Evolutionary conservation across 768 basidiomycete genomes (phyloP), one percentile per base, ranked within the genome.

Genomic region (Boletellus sp.): DNA sequence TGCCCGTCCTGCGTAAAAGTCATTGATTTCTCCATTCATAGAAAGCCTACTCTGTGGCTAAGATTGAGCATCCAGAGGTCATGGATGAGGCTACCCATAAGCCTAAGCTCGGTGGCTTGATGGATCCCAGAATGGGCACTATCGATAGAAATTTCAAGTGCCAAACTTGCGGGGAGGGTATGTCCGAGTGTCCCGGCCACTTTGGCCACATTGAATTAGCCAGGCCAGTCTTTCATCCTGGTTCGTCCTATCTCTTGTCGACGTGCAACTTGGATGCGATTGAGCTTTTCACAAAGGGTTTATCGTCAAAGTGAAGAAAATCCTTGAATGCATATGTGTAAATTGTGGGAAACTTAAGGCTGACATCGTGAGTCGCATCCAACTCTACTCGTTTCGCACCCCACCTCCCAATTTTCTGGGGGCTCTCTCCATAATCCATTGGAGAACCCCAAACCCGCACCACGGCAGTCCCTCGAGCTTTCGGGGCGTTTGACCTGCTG

Each of bases 101-200:
- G 64, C 90, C 91, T 22, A 97, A 96, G 74, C 75, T 83, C 22
- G 94, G 93, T 42, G 96, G 96, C 40, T 75, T 99, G 64, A 95
- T 95, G 88, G 96, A 99, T 73, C 92, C 94, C 44, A 84, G 92
- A 52, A 92, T 98, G 88, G 96, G 96, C 34, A 99, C 93, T 24
- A 95, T 94, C 61, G 93, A 94, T 76, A 79, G 93, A 58, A 94
- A 94, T 68, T 94, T 95, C 75, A 98, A 98, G 75, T 99, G 96
- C 68, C 94, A 97, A 75, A 98, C 96, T 24, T 98, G 96, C 69
- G 94, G 94, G 58, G 96, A 99, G 78, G 95, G 94, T n/a, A 97
- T 98, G 94, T 87, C 93, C 16, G 96, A 98, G 68, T 99, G 96
- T 74, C 94, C 96, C 23, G 96, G 96, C 44, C 96, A 98, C 70